Base-by-base conservation (phyloP, 1,284 basidiomycete species). In the Apiotrichum domesticum region DNA sequence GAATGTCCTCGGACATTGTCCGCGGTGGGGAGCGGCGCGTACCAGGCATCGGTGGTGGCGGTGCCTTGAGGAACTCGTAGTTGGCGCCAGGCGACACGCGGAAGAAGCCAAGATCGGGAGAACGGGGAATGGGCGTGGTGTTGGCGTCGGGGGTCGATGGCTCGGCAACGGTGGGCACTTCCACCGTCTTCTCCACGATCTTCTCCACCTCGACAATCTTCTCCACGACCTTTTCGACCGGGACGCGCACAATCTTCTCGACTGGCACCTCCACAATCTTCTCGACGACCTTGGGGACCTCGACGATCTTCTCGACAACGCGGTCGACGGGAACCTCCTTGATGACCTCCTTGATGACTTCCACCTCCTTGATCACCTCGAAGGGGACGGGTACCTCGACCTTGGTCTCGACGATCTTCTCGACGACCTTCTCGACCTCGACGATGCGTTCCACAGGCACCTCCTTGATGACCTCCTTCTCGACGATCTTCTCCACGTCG, bases 21-120 rank as follows among this genome's bases (percentile, higher is more conserved):
- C 52, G 52, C 35, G 35, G 46, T 5, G 51, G 41, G 37, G 60
- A 55, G 13, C 40, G 29, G 39, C 45, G 54, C 46, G 29, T 52
- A 33, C 46, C 51, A 34, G 49, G 52, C 50, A 21, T 59, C 29
- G 70, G 63, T 1, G 69, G 62, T 6, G 72, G 72, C 35, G 74
- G 74, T 13, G 70, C 69, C 59, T 74, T 76, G 56, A 77, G 70
- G 74, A 77, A 77, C 52, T 77, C 76, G 64, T 74, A 73, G 61
- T 72, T 75, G 48, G 67, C 57, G 14, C 73, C 74, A 10, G 71
- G 58, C 4, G 61, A 56, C 39, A 74, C 70, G 32, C 71, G 66
- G 74, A 73, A 76, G 44, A 78, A 59, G 43, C 71, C 69, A 13
- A 75, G 56, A 53, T 77, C 74, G 35, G 71, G 61, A 54, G 41